A percentile compares a stretch with the other conserved stretches of the same genome.
Evolutionary conservation across 1,139 yeast species (phyloP).

Genomic region (Yamadazyma dushanensis): DNA sequence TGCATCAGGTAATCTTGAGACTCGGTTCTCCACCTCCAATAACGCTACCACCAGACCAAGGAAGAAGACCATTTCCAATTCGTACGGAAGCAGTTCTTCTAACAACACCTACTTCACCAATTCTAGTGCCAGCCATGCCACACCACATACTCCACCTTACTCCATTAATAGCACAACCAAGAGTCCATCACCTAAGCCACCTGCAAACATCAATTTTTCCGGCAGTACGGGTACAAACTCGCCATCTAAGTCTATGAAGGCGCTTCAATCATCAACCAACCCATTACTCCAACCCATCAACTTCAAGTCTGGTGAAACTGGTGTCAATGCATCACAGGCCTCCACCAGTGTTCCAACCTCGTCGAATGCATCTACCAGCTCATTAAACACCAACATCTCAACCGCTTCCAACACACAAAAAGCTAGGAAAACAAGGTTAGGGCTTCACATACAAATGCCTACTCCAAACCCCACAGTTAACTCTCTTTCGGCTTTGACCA

Average conservation of each 20-base stretch:
- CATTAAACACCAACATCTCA: neutral
- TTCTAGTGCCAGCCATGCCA: conserved; percentile 10
- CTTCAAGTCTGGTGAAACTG: conserved; percentile 29
- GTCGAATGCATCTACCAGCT: neutral
- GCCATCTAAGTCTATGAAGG: conserved; percentile 58
- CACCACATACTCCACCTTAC: conserved; percentile 43
- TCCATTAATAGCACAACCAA: conserved; percentile 19
- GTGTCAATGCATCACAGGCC: neutral
- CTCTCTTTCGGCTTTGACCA: conserved; percentile 37
- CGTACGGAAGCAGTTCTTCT: conserved; percentile 22
- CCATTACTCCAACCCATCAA: conserved; percentile 65
- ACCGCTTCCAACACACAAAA: conserved; percentile 7
- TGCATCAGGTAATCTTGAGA: conserved; percentile 44
- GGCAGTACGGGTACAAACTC: conserved; percentile 27
- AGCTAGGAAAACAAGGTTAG: conserved; percentile 31
- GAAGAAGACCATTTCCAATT: conserved; percentile 42
- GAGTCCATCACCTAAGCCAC: conserved; percentile 45
- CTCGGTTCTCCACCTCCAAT: conserved; percentile 27
- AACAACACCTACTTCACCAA: conserved; percentile 8
- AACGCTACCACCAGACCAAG: conserved; percentile 27
- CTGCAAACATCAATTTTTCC: conserved; percentile 24
- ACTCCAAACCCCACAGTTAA: conserved; percentile 39
- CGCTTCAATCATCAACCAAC: conserved; percentile 43
- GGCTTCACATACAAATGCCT: conserved; percentile 51
- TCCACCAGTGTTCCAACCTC: neutral